Conservation (phyloP, 2,329 filamentous ascomycete species). For the Oidium heveae region DNA sequence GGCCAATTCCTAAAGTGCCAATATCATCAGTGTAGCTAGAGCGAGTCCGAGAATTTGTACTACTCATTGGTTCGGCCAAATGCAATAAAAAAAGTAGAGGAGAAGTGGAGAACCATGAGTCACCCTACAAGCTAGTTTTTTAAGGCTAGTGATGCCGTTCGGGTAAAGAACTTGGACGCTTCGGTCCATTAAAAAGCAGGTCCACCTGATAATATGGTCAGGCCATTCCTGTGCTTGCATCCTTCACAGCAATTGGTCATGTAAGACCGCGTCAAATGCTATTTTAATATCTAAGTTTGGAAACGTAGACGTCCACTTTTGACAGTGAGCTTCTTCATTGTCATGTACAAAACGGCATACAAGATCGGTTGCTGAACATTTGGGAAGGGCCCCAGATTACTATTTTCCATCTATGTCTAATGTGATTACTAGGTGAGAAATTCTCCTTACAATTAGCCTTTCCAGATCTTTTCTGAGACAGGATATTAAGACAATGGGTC, state of each 20-base stretch:
- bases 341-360: background rate
- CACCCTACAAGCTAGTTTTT: background rate
- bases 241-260: background rate
- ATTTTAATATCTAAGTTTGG: background rate
- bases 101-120: background rate
- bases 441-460: background rate
- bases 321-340: background rate
- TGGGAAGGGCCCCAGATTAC: background rate
- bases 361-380: background rate
- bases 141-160: background rate
- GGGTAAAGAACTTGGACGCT: background rate
- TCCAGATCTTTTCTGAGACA: background rate
- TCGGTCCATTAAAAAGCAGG: background rate
- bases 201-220: background rate
- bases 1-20: background rate
- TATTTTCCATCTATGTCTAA: background rate
- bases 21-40: background rate
- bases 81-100: background rate
- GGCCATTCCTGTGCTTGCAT: background rate
- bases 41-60: background rate
- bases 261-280: too few species aligned
- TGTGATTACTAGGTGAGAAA: background rate
- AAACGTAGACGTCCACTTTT: background rate
- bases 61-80: background rate
- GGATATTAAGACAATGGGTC: background rate